Base-by-base conservation (phyloP, 2,329 filamentous ascomycete genomes). In the Aspergillus awamori region DNA sequence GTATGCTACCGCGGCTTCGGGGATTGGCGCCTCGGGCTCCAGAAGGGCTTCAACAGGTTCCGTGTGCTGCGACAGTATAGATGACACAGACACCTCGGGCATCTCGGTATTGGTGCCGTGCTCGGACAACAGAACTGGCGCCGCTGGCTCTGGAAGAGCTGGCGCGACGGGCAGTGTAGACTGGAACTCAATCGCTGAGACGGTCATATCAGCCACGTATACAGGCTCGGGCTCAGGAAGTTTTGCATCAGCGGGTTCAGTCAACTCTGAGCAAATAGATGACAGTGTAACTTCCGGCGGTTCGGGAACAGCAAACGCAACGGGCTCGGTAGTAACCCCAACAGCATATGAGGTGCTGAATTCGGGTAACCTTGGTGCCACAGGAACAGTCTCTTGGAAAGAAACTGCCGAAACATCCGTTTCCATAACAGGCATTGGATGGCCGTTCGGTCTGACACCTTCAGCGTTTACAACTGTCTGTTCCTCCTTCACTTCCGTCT, bases 351-450 rank as follows among this genome's bases (percentile, higher is more conserved):
- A 71, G 15, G 75, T 69, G 45, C 66, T 68, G 57, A 77, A 57
- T 60, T 76, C 69, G 4, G 77, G 76, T 55, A 68, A 68, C 45
- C 65, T 75, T 2, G 87, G 86, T 5, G 66, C 62, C n/a, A 72
- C 63, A 36, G 78, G 80, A 15, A 60, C 45, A 8, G 75, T 79
- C 53, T 75, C 72, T 63, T 78, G 70, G 5, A 67, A 69, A 28
- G 70, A 61, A 41, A 79, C 71, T 5, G 63, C 63, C 2, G 77
- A 77, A 8, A 77, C 56, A 30, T 69, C 67, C 60, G 78, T 60
- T 28, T 74, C 63, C 5, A 66, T 62, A 24, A 63, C 67, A 20
- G 67, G 55, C 48, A 67, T 64, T n/a, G 65, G 53, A 15, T 30
- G 54, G 22, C 61, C 62, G 33, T 66, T 66, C 45, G 59, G 65